phyloP scores from a whole-genome alignment of 1,139 yeast genomes.

The Candida labiduridarum region DNA sequence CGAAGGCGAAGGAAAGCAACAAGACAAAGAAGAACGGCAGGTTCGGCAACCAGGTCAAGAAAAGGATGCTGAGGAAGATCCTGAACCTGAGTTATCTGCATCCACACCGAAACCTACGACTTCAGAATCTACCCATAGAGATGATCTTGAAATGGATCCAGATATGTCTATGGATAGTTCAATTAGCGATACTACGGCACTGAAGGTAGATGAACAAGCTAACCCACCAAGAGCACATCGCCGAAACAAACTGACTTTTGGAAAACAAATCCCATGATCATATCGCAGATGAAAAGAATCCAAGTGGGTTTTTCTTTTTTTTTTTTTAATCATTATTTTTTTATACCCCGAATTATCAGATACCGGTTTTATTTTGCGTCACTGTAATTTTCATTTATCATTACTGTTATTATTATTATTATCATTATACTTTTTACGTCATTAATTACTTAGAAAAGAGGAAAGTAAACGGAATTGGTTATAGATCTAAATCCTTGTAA shows the following conservation, averaged over 20 bases:
- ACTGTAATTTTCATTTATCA: not conserved
- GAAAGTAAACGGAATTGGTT: not conserved
- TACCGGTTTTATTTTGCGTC: not conserved
- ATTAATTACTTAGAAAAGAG: not conserved
- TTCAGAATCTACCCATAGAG: not conserved
- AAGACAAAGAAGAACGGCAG: not conserved
- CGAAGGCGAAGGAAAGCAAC: not conserved
- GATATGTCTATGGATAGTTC: conserved; percentile 22
- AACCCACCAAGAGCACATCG: conserved; percentile 18
- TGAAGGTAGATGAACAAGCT: conserved; percentile 13
- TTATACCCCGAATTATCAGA: not conserved
- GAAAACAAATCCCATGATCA: conserved; percentile 21
- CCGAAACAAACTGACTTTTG: conserved; percentile 20
- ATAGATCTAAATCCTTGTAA: not conserved
- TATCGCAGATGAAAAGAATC: not conserved
- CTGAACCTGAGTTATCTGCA: not conserved
- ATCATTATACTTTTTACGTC: not conserved
- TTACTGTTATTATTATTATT: not conserved
- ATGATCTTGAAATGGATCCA: conserved; percentile 13
- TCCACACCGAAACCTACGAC: conserved; percentile 3
- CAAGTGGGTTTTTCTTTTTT: no score
- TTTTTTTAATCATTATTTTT: not conserved
- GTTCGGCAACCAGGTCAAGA: not conserved
- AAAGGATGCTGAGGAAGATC: not conserved
- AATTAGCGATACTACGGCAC: conserved; percentile 8